Base-by-base conservation (phyloP, 2,329 filamentous ascomycete genomes). In the Fusarium sp. region DNA sequence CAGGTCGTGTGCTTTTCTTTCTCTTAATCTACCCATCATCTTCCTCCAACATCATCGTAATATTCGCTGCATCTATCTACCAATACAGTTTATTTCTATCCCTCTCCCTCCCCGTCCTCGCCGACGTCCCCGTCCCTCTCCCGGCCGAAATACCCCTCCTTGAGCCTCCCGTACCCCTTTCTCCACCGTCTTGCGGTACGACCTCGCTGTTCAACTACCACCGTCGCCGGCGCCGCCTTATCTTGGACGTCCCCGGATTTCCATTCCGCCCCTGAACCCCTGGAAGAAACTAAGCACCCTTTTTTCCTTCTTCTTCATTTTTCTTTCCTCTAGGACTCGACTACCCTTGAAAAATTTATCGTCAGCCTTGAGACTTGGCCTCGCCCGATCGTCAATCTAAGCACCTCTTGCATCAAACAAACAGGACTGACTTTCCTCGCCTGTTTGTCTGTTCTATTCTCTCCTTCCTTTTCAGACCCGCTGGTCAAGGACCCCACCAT, bases 1-100 rank as follows among this genome's bases (percentile, higher is more conserved):
- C 64, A 77, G 77, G 77, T 80, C 79, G 79, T 79, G 79, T 80
- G 79, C 78, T 71, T 75, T 58, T 23, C 45, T 56, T 41, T 62
- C 59, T 59, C 38, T 66, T n/a, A 42, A 46, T n/a, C 18, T 23
- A 23, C 23, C 23, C 23, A 23, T 23, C 23, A 23, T 23, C 6
- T 6, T 23, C 23, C 23, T 23, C 23, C 5, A 23, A 23, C 23
- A 23, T 23, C 23, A 23, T 23, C 23, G 23, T 23, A 23, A 23
- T 23, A 23, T 23, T 23, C 23, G 23, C 5, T 23, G 23, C 23
- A 23, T 23, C 23, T 23, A 23, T 23, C 23, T 23, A 23, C 23
- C 23, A 23, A 23, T 23, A 23, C 23, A 23, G 23, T 23, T 23
- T 23, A 23, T 23, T 23, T 23, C 23, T 28, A n/a, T 37, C 16